Evolutionary conservation across 352 stramenopile species (phyloP).

Genomic region (Pythium sukuiense): DNA sequence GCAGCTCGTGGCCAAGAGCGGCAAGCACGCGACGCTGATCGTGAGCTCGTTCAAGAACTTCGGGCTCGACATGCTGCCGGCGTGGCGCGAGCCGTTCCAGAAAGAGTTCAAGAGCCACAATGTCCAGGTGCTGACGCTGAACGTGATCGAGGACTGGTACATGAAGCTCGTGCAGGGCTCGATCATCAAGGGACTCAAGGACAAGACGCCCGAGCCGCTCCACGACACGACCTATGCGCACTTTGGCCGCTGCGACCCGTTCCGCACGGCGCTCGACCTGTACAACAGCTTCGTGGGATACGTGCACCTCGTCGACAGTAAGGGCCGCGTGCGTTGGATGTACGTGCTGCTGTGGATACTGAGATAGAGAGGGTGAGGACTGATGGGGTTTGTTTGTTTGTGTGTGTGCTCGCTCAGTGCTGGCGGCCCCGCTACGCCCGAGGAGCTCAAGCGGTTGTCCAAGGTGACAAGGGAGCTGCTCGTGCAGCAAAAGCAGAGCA

Average conservation of each 20-base stretch:
- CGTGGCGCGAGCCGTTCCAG: constrained; percentile 70
- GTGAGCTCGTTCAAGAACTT: constrained; percentile 89
- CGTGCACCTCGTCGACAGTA: constrained; percentile 74
- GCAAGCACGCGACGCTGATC: constrained; percentile 56
- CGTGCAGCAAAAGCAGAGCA: constrained; percentile 38
- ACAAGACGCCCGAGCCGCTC: constrained; percentile 45
- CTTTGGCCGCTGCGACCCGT: constrained; percentile 81
- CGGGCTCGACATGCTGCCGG: constrained; percentile 76
- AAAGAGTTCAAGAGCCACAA: constrained; percentile 38
- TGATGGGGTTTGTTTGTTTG: constrained; percentile 7
- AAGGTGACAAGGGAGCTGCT: constrained; percentile 64
- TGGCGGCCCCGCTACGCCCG: constrained; percentile 55
- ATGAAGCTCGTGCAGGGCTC: constrained; percentile 78
- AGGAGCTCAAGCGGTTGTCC: constrained; percentile 60
- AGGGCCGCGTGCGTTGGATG: constrained; percentile 86
- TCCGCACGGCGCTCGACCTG: constrained; percentile 75
- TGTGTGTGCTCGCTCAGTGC: constrained; percentile 45
- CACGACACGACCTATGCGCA: constrained; percentile 61
- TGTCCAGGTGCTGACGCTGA: constrained; percentile 71
- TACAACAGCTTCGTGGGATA: constrained; percentile 90
- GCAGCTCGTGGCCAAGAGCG: constrained; percentile 45
- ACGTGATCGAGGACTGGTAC: constrained; percentile 90
- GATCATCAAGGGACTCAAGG: constrained; percentile 61
- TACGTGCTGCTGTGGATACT: constrained; percentile 34
- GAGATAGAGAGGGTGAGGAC: not conserved